Percentiles rank a stretch among this genome's conserved stretches.
phyloP scores from a whole-genome alignment of 1,284 basidiomycete species.

The Cutaneotrichosporon cavernicola region DNA sequence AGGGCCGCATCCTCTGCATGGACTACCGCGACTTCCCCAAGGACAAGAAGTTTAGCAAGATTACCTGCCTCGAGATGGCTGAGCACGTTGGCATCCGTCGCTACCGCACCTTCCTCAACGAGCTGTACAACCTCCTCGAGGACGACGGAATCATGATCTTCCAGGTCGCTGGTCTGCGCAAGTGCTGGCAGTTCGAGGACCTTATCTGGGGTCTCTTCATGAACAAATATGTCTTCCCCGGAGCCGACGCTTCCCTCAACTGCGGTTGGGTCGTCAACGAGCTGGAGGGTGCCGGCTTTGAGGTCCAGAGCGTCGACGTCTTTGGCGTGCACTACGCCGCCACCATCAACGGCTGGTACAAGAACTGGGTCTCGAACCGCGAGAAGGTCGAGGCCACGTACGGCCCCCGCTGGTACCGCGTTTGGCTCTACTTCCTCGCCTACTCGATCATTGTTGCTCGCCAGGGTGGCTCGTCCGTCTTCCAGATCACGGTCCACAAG shows the following conservation, averaged over 20 bases:
- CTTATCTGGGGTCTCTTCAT: slow-evolving; percentile 83
- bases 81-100: slow-evolving; percentile 97
- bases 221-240: slow-evolving; percentile 98
- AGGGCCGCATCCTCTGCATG: slow-evolving; percentile 87
- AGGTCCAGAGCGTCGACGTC: slow-evolving; percentile 94
- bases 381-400: slow-evolving; percentile 85
- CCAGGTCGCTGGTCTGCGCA: slow-evolving; percentile 94
- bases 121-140: slow-evolving; percentile 89
- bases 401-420: slow-evolving; percentile 83
- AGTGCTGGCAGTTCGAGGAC: slow-evolving; percentile 96
- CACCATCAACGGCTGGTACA: slow-evolving; percentile 90
- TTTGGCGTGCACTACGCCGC: slow-evolving; percentile 97
- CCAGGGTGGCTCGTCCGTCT: slow-evolving; percentile 82
- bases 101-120: slow-evolving; percentile 82
- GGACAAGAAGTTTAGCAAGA: slow-evolving; percentile 83
- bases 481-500: slow-evolving; percentile 96
- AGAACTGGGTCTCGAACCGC: slow-evolving; percentile 89
- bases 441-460: slow-evolving; percentile 61
- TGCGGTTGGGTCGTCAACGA: slow-evolving; percentile 89
- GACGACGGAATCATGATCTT: slow-evolving; percentile 94
- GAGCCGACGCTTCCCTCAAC: slow-evolving; percentile 92
- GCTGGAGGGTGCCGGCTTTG: slow-evolving; percentile 86
- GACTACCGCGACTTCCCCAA: slow-evolving; percentile 93
- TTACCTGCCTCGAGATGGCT: slow-evolving; percentile 97
- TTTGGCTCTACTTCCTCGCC: slow-evolving; percentile 89